Base-by-base conservation (phyloP, 2,329 filamentous ascomycete genomes). In the Bipolaris bicolor region DNA sequence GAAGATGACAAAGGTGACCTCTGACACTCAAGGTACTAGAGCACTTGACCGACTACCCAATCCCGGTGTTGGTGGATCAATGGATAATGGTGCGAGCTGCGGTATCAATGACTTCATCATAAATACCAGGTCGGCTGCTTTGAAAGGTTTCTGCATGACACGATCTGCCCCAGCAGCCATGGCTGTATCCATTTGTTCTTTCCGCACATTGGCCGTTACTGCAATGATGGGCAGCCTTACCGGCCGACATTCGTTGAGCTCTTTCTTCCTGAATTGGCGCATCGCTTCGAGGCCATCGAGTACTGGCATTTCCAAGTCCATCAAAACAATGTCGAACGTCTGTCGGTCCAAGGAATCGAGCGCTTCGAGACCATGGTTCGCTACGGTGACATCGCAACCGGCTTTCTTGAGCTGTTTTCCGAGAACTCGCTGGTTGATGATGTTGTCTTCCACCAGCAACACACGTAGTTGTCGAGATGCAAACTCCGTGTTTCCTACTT, bases 301-400 rank as follows among this genome's bases (percentile, higher is more conserved):
- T 4, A 85, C 74, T 0, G 84, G 84, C 84, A 86, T 86, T 68
- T 77, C 81, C 6, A 85, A 79, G 60, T 86, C 84, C 79, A 82
- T 77, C 16, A 78, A 66, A 1, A 77, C 68, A 11, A 73, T 66
- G 37, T 75, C 71, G 29, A 75, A 73, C 1, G 46, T 57, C 16
- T 65, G 53, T 29, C 64, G 58, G 29, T 75, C 71, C n/a, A 76
- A 60, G 9, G 59, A 57, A 0, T 74, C 55, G 1, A 78, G 61
- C 2, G 76, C 76, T 61, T 77, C 75, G 11, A 73, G 65, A n/a
- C 76, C 76, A 46, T 77, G 73, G 29, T 74, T 75, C 2, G 74
- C 74, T 3, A 75, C 68, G 3, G 63, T 63, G 13, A 75, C 67
- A 3, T 61, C 24, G 39, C 69, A 74, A 2, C 66, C 68, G 2